Evolutionary conservation across 1,139 yeast genomes (phyloP), one percentile per base, ranked within the genome.

Genomic region (Debaryomycetaceae sp.): DNA sequence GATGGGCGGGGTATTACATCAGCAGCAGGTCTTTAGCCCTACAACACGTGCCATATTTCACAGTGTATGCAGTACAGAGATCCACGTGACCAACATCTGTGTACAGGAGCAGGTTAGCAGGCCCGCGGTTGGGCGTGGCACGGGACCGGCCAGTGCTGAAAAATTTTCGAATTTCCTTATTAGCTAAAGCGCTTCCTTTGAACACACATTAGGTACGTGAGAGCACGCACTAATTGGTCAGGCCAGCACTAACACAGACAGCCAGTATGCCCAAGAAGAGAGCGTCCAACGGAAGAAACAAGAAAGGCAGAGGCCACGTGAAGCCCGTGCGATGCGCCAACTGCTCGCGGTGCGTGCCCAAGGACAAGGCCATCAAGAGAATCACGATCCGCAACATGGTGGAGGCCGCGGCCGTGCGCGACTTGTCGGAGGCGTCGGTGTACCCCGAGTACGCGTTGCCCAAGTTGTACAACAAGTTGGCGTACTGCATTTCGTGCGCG

Each of bases 251-350:
- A n/a, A n/a, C n/a, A n/a, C n/a, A n/a, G 29, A 29, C 45, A 49
- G 51, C 38, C 70, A 75, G 71, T 57, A 90, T 90, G 98, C 96
- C 98, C 73, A 90, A 90, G 86, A 90, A 90, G 97, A 90, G 99
- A 86, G 86, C 97, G 72, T 85, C 96, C 92, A 86, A 86, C 96
- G 99, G 99, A 79, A 90, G 98, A 80, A 90, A 92, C 93, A 90
- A 90, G 94, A 86, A 86, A 78, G 98, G 98, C 68, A 90, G 99
- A 83, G 99, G 99, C 66, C 98, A 90, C 95, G 95, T 83, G 70
- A 81, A 82, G 73, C 94, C 95, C 65, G 96, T 90, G 63, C 87
- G 99, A 81, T 90, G 99, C 78, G 82, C 87, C 64, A 90, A 90
- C 96, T 90, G 99, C 74, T 83, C 96, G 58, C 86, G 94, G 72